Conservation (phyloP, 1,139 yeast species). For the Pichia terricola region DNA sequence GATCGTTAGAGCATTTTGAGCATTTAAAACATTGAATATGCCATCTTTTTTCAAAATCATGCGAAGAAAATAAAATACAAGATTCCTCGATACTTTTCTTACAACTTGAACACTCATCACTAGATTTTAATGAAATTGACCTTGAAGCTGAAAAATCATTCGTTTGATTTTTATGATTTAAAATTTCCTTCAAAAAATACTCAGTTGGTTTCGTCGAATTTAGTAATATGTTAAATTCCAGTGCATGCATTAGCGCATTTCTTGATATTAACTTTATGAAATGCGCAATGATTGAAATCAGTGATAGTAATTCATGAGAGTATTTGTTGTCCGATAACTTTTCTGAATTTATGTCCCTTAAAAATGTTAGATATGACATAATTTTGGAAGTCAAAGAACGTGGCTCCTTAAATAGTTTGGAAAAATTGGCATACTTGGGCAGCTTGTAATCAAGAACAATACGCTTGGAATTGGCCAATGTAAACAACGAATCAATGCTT, state of each 20-base stretch:
- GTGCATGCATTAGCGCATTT: slow-evolving; percentile 67
- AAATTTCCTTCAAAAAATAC: slow-evolving; percentile 45
- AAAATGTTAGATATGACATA: slow-evolving; percentile 66
- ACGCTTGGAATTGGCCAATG: slow-evolving; percentile 1
- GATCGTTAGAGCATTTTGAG: slow-evolving; percentile 35
- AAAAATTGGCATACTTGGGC: slow-evolving; percentile 13
- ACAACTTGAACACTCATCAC: slow-evolving; percentile 71
- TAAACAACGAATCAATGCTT: slow-evolving; percentile 52
- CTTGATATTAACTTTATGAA: slow-evolving; percentile 78
- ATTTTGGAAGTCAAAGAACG: slow-evolving; percentile 73
- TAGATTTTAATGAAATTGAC: slow-evolving; percentile 51
- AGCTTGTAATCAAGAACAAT: slow-evolving; percentile 3
- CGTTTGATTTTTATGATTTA: slow-evolving; percentile 35
- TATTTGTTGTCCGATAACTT: slow-evolving; percentile 22
- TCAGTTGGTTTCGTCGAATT: slow-evolving; percentile 57
- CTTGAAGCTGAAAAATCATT: slow-evolving; percentile 1
- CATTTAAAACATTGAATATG: slow-evolving; percentile 69
- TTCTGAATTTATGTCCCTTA: slow-evolving; percentile 42
- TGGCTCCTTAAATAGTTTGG: slow-evolving; percentile 60
- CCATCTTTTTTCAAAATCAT: slow-evolving; percentile 52
- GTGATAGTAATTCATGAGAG: slow-evolving; percentile 65
- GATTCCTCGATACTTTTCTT: slow-evolving; percentile 71
- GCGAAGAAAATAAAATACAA: slow-evolving; percentile 47
- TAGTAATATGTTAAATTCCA: slow-evolving; percentile 52
- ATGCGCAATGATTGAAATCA: slow-evolving; percentile 90